Evolutionary conservation across 352 stramenopile genomes (phyloP), one percentile per base, ranked within the genome.

Genomic region (Discostella stelligera): DNA sequence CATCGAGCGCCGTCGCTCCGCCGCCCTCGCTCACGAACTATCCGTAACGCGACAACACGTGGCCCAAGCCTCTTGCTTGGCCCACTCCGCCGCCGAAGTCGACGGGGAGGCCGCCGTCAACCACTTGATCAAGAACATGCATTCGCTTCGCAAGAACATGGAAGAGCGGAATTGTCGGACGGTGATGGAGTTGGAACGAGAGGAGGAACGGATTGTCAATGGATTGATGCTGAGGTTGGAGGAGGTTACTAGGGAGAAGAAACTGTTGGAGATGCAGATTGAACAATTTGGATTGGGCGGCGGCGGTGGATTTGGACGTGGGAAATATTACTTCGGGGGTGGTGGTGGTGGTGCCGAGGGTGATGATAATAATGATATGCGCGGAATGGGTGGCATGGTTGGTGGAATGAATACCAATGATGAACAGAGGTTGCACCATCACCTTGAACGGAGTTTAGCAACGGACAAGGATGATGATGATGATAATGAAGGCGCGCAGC

Each of bases 191-290:
- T 69, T 80, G 65, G 64, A 74, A 16, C 23, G 72, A 18, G 72
- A 74, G 65, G 72, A 75, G 65, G 64, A 80, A 48, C 10, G 65
- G 58, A 80, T 80, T 39, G 61, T 80, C 11, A 80, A 80, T 70
- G 54, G 59, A 25, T 74, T 80, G 55, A 69, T 73, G 49, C 37
- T 41, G 23, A 18, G 72, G 55, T 70, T 80, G 58, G 63, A 80
- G 58, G 66, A 61, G 32, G 64, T 80, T 0, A 70, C 41, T 39
- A 66, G 65, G 32, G 72, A 80, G 63, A 80, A 80, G 65, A 48
- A 16, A 39, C 49, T 80, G 63, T 73, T 80, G 72, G 72, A 74
- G 41, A n/a, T 50, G 20, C 20, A 70, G 41, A 64, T 74, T 66
- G 53, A 55, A 32, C 44, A 37, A 58, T 30, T 37, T 23, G 60